Conservation (phyloP, 2,329 filamentous ascomycete genomes). For the Arthrinium phaeospermum region DNA sequence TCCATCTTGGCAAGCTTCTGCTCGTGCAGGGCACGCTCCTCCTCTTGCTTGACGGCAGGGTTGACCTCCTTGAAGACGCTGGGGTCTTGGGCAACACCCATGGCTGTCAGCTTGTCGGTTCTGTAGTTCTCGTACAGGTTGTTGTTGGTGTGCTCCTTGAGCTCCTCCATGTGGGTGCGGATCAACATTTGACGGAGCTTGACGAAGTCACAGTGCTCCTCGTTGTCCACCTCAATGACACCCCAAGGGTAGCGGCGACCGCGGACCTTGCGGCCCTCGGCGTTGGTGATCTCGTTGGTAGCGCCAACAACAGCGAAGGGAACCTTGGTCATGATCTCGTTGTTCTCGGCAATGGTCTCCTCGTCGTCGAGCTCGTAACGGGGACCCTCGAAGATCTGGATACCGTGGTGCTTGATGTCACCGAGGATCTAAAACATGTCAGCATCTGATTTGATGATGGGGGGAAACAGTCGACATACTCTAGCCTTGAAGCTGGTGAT, state of each 20-base stretch:
- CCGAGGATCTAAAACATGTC: constrained; percentile 76
- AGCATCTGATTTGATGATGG: not conserved
- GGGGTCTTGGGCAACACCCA: constrained; percentile 98
- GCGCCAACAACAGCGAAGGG: constrained; percentile 98
- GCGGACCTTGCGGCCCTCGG: constrained; percentile 93
- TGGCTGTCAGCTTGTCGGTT: constrained; percentile 97
- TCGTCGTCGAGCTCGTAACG: constrained; percentile 99
- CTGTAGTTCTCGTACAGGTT: constrained; percentile 99
- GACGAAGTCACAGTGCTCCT: constrained; percentile 99
- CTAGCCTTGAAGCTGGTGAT: constrained; percentile 93
- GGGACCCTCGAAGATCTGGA: constrained; percentile 98
- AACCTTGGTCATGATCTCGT: constrained; percentile 99
- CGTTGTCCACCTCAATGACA: constrained; percentile 98
- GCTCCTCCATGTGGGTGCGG: constrained; percentile 99
- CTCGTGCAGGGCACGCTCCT: constrained; percentile 96
- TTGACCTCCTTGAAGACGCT: constrained; percentile 99
- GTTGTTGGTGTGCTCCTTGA: constrained; percentile 99
- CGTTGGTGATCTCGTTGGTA: constrained; percentile 88
- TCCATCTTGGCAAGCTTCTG: constrained; percentile 99
- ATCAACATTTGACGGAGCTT: constrained; percentile 99
- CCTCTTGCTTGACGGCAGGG: constrained; percentile 99
- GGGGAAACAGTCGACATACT: constrained; percentile 63
- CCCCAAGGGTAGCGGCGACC: constrained; percentile 98
- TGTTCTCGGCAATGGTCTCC: constrained; percentile 99
- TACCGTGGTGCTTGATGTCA: constrained; percentile 95